phyloP scores from a whole-genome alignment of 139 green algal species.

The Ostreobium quekettii region DNA sequence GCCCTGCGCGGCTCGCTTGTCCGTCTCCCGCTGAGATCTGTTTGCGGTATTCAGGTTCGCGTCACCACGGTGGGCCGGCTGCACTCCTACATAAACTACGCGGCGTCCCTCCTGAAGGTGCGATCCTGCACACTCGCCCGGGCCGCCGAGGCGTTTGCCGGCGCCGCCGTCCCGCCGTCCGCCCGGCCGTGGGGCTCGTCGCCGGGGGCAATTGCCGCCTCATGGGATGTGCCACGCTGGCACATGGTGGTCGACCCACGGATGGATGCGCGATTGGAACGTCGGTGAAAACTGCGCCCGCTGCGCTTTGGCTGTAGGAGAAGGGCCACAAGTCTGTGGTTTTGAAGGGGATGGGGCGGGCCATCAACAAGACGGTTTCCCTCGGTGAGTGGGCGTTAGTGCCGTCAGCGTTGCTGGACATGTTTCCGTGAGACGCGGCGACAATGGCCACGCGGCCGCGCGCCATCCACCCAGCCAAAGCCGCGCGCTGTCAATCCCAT shows the following conservation, averaged over 20 bases:
- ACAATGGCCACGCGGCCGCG: too few relatives aligned
- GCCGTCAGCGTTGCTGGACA: too few relatives aligned
- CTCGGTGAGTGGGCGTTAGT: constrained; percentile 37
- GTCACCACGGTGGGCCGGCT: constrained; percentile 62
- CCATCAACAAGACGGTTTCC: constrained; percentile 86
- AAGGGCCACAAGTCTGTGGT: constrained; percentile 52
- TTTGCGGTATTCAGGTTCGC: constrained; percentile 40
- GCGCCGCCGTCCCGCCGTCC: too few relatives aligned
- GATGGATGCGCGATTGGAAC: neutral
- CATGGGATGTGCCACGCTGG: too few relatives aligned
- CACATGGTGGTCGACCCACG: too few relatives aligned
- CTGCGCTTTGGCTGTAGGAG: constrained; percentile 38
- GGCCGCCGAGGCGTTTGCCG: too few relatives aligned
- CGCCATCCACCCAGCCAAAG: too few relatives aligned
- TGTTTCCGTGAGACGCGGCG: too few relatives aligned
- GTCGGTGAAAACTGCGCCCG: neutral
- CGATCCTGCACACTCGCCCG: too few relatives aligned
- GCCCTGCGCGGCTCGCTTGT: neutral
- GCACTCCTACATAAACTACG: constrained; percentile 71
- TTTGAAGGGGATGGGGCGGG: constrained; percentile 78
- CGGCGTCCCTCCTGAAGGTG: constrained; percentile 55
- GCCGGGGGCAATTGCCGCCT: too few relatives aligned
- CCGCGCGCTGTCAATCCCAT: neutral
- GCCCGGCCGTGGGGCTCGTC: too few relatives aligned
- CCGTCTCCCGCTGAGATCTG: neutral